Base-by-base conservation (phyloP, 2,329 filamentous ascomycete species). In the Phyllosticta citriasiana region DNA sequence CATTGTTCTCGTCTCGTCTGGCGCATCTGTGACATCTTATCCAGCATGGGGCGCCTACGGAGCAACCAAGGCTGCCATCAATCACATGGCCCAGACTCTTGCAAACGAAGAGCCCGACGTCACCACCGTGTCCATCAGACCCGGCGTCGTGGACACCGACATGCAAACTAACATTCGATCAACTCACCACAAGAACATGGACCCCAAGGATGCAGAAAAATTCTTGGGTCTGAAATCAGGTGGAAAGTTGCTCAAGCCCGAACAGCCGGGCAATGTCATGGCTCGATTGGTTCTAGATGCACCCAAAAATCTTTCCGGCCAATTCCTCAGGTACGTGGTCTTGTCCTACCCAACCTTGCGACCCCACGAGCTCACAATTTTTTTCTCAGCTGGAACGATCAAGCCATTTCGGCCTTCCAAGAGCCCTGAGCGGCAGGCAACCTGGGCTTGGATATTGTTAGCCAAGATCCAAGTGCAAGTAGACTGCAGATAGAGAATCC, bases 91-190 rank as follows among this genome's bases (percentile, higher is more conserved):
- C 0, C 75, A 81, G 52, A 90, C 92, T 40, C 74, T 97, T 40
- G 84, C 84, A 0, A 80, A 81, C 1, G 92, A 97, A 70, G 92
- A 96, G 72, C 85, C 87, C 1, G 80, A 86, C 14, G 84, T 96
- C 53, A 88, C 83, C 0, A 86, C 84, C 12, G 76, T 96, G 0
- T 80, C 89, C 0, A 78, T 97, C 35, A 80, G 86, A 3, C 92
- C 92, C 0, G 92, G 92, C 2, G 84, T 89, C 54, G 88, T 95
- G 7, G 88, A 96, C 70, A 97, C 92, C 0, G 87, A 87, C 57
- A 97, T 97, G 92, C 92, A 96, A 72, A 81, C 81, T n/a, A 82
- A 88, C 62, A 83, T 99, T 62, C 80, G 94, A 57, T 86, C 91
- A 55, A 82, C 85, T 62, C 88, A 94, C 72, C 78, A 81, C 7